Percentiles rank a stretch among this genome's conserved stretches.
Evolutionary conservation across 495 filamentous ascomycete species (phyloP).

Genomic region (Hypoxylon perforatum): DNA sequence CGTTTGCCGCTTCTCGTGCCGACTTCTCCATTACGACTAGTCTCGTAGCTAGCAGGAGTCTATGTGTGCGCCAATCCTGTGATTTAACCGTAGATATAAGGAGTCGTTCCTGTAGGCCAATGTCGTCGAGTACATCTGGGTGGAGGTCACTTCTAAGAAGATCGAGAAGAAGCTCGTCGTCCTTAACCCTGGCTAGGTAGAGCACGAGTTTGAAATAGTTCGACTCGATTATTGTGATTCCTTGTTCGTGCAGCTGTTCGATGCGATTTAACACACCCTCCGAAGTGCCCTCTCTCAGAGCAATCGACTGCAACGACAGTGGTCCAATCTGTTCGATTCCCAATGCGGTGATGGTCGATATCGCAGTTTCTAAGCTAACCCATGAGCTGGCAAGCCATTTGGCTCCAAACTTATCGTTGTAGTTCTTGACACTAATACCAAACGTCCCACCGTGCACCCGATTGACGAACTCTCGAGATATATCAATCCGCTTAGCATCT

Average conservation of each 20-base stretch:
- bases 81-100: slow-evolving; percentile 34
- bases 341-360: slow-evolving; percentile 71
- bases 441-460: slow-evolving; percentile 56
- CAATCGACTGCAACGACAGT: slow-evolving; percentile 76
- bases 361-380: slow-evolving; percentile 71
- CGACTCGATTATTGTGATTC: slow-evolving; percentile 68
- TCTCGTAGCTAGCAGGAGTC: slow-evolving; percentile 44
- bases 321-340: slow-evolving; percentile 76
- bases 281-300: slow-evolving; percentile 65
- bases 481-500: slow-evolving; percentile 23
- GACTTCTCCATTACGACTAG: slow-evolving; percentile 34
- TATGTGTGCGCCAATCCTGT: slow-evolving; percentile 46
- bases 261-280: slow-evolving; percentile 66
- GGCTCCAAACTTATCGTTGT: slow-evolving; percentile 74
- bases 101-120: slow-evolving; percentile 61
- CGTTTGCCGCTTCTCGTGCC: slow-evolving; percentile 36
- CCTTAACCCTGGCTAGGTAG: slow-evolving; percentile 65
- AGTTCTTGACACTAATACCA: slow-evolving; percentile 58
- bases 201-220: slow-evolving; percentile 69
- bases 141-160: slow-evolving; percentile 78
- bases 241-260: slow-evolving; percentile 63
- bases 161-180: slow-evolving; percentile 66
- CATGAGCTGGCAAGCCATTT: slow-evolving; percentile 77
- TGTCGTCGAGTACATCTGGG: slow-evolving; percentile 77
- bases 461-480: slow-evolving; percentile 55